A percentile compares a stretch with the other conserved stretches of the same genome.
phyloP scores from a whole-genome alignment of 805 yeast species.

The Candida pseudofarinosa region DNA sequence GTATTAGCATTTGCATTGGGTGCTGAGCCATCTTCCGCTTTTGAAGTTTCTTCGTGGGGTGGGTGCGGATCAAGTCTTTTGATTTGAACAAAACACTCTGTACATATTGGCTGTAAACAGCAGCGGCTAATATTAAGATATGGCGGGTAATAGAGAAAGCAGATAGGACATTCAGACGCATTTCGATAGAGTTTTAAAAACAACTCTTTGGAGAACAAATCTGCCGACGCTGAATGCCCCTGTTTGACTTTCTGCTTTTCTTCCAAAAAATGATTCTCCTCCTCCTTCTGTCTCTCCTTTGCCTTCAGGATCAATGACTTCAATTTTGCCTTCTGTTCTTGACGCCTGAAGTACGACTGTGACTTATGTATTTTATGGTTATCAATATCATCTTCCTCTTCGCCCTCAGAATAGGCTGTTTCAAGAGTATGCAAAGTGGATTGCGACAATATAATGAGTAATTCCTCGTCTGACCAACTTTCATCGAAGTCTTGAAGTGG shows the following conservation, averaged over 20 bases:
- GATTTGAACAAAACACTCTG: constrained; percentile 96
- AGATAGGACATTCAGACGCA: constrained; percentile 88
- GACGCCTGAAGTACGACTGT: constrained; percentile 42
- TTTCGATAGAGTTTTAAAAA: constrained; percentile 59
- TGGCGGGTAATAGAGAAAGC: constrained; percentile 82
- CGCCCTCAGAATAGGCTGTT: constrained; percentile 46
- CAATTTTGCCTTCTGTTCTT: constrained; percentile 45
- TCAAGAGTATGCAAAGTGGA: constrained; percentile 55
- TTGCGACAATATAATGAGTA: constrained; percentile 46
- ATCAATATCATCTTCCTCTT: constrained; percentile 52
- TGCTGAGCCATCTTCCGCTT: constrained; percentile 4
- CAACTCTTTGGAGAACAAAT: constrained; percentile 41
- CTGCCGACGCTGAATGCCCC: constrained; percentile 14
- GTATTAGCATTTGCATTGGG: background rate
- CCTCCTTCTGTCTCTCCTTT: constrained; percentile 29
- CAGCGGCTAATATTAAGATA: constrained; percentile 78
- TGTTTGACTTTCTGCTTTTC: constrained; percentile 14
- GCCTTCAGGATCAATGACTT: constrained; percentile 31
- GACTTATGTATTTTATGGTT: constrained; percentile 56
- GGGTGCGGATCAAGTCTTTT: constrained; percentile 90
- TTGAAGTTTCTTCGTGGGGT: constrained; percentile 58
- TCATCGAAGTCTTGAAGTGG: constrained; percentile 80
- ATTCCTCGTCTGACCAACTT: constrained; percentile 66
- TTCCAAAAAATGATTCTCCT: constrained; percentile 31
- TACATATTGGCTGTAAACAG: constrained; percentile 89